A percentile compares a stretch with the other conserved stretches of the same genome.
Evolutionary conservation across 768 basidiomycete genomes (phyloP).

Genomic region (Tylopilus sp.): DNA sequence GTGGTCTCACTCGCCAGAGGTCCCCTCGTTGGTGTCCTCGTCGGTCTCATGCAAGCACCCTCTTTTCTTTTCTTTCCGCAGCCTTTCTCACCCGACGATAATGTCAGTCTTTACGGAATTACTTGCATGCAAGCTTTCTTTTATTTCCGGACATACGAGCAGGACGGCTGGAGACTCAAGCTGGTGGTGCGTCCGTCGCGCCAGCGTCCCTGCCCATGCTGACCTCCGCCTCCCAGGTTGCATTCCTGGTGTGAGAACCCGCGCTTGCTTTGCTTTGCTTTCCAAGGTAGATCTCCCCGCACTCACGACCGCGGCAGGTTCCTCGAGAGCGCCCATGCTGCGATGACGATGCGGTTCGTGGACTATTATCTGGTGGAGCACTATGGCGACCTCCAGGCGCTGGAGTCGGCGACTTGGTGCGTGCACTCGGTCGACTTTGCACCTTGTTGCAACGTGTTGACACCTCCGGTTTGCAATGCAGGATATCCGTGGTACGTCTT

Average conservation of each 20-base stretch:
- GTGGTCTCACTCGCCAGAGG: slow-evolving; percentile 21
- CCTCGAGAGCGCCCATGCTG: slow-evolving; percentile 22
- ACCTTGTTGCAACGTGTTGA: neutral
- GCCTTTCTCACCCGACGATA: neutral
- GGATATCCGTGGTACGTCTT: slow-evolving; percentile 18
- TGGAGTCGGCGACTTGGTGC: slow-evolving; percentile 20
- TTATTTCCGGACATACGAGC: slow-evolving; percentile 25
- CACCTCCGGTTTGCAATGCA: neutral
- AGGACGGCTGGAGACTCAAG: slow-evolving; percentile 19
- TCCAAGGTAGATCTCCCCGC: neutral
- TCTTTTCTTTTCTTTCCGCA: neutral
- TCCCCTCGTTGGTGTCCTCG: slow-evolving; percentile 26
- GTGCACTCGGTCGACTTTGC: slow-evolving; percentile 2
- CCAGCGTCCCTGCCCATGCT: neutral
- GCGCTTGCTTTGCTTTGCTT: too few relatives aligned
- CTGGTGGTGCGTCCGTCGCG: slow-evolving; percentile 14
- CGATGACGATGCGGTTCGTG: slow-evolving; percentile 21
- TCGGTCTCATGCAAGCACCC: slow-evolving; percentile 20
- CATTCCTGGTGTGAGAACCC: slow-evolving; percentile 17
- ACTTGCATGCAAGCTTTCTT: slow-evolving; percentile 28
- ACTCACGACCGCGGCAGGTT: slow-evolving; percentile 4
- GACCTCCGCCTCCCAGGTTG: slow-evolving; percentile 18
- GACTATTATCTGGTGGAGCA: slow-evolving; percentile 23
- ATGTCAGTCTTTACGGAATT: slow-evolving; percentile 25
- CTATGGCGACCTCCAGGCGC: slow-evolving; percentile 9